Percentiles rank a stretch among this genome's conserved stretches.
Evolutionary conservation across 768 basidiomycete genomes (phyloP).

Genomic region (Mycena capillaripes): DNA sequence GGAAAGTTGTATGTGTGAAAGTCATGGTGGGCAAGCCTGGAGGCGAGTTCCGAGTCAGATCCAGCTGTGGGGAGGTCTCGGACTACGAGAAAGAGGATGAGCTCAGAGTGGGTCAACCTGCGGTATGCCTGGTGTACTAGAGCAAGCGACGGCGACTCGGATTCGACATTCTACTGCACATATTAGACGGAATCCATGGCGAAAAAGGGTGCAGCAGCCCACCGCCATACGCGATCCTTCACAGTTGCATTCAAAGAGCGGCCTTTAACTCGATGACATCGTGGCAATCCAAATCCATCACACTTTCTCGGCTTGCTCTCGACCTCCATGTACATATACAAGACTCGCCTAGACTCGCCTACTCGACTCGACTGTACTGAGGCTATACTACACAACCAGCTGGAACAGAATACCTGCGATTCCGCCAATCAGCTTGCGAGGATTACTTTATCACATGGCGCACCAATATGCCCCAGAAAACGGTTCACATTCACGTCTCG

Average conservation of each 20-base stretch:
- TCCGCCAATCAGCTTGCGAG: constrained; percentile 28
- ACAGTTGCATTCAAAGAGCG: neutral
- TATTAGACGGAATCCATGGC: constrained; percentile 32
- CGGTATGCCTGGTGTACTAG: constrained; percentile 79
- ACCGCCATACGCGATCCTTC: constrained; percentile 55
- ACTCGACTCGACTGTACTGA: too few relatives aligned
- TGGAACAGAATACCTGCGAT: constrained; percentile 30
- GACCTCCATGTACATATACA: neutral
- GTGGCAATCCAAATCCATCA: neutral
- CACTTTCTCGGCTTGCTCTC: neutral
- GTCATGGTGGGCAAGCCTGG: constrained; percentile 82
- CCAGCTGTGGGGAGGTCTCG: constrained; percentile 79
- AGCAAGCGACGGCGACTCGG: constrained; percentile 50
- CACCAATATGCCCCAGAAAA: constrained; percentile 73
- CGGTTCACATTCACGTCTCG: constrained; percentile 63
- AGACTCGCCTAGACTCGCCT: too few relatives aligned
- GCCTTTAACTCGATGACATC: neutral
- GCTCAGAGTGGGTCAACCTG: constrained; percentile 75
- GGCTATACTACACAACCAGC: constrained; percentile 14
- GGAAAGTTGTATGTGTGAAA: constrained; percentile 79
- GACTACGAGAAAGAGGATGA: constrained; percentile 81
- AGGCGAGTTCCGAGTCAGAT: constrained; percentile 73
- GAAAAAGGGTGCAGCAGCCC: constrained; percentile 35
- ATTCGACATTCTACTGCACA: constrained; percentile 49
- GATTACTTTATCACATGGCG: constrained; percentile 9